phyloP scores from a whole-genome alignment of 345 rosid genomes.

The Eucalyptus tenuipes region DNA sequence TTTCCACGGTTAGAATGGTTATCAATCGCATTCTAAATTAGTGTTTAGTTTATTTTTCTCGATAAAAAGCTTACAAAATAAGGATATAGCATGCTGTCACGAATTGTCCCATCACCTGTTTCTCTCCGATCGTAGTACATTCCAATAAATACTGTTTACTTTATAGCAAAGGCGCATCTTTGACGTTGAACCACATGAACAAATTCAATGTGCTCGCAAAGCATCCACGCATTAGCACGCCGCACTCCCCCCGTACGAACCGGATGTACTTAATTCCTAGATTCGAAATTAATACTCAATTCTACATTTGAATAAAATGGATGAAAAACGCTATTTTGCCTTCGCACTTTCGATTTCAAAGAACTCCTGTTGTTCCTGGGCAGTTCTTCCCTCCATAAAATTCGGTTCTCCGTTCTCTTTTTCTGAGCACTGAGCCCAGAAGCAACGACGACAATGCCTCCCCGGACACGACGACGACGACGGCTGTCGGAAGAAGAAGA shows the following conservation, averaged over 20 bases:
- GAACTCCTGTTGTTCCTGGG: not conserved
- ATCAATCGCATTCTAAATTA: fast-evolving
- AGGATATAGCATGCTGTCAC: not conserved
- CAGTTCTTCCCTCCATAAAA: not conserved
- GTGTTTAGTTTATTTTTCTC: not conserved
- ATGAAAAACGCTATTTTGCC: not conserved
- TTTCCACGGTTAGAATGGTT: fast-evolving
- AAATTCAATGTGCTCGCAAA: not conserved
- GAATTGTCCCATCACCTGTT: not conserved
- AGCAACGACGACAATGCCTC: not conserved
- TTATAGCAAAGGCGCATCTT: not conserved
- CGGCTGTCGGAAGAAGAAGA: not conserved
- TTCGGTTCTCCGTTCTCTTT: not conserved
- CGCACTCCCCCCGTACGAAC: not conserved
- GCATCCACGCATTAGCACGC: not conserved
- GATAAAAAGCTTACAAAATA: not conserved
- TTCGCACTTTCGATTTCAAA: not conserved
- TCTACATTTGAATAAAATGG: not conserved
- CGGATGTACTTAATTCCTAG: not conserved
- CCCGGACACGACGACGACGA: not conserved
- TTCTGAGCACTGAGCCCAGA: not conserved
- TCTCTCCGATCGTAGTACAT: fast-evolving
- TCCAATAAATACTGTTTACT: not conserved
- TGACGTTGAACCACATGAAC: not conserved
- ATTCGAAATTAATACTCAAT: not conserved